Evolutionary conservation across 2,329 filamentous ascomycete genomes (phyloP).

Genomic region (Taxawa tesnikishii): DNA sequence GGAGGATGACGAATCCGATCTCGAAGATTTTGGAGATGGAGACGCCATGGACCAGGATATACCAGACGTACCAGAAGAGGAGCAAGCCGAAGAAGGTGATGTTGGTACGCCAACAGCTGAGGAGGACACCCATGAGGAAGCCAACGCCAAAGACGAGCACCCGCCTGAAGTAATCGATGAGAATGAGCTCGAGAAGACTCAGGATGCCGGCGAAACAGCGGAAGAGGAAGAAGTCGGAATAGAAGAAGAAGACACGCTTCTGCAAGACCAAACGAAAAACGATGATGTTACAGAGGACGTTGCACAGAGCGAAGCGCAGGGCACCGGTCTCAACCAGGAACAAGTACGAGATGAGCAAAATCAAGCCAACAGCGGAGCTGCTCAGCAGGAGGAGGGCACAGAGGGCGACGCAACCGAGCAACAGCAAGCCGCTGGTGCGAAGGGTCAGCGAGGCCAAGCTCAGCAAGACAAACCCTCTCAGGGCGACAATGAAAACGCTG

Average conservation of each 20-base stretch:
- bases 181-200: constrained; percentile 33
- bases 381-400: constrained; percentile 53
- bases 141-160: constrained; percentile 43
- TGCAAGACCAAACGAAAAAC: constrained; percentile 12
- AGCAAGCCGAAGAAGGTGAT: constrained; percentile 12
- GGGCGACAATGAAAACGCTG: constrained; percentile 4
- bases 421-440: constrained; percentile 11
- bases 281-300: constrained; percentile 10
- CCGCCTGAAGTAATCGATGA: constrained; percentile 24
- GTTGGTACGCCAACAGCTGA: constrained; percentile 13
- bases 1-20: constrained; percentile 24
- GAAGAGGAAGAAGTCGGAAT: constrained; percentile 17
- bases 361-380: constrained; percentile 39
- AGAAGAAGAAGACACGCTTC: constrained; percentile 8
- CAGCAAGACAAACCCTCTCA: constrained; percentile 6
- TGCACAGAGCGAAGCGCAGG: constrained; percentile 9
- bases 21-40: constrained; percentile 9
- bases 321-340: constrained; percentile 51
- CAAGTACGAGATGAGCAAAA: constrained; percentile 46
- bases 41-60: constrained; percentile 11
- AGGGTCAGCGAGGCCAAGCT: constrained; percentile 9
- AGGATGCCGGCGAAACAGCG: constrained; percentile 27
- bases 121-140: constrained; percentile 9
- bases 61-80: constrained; percentile 9
- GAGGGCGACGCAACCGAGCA: constrained; percentile 51